Conservation (phyloP, 768 basidiomycete species). For the Lepiota brunneoincarnata region DNA sequence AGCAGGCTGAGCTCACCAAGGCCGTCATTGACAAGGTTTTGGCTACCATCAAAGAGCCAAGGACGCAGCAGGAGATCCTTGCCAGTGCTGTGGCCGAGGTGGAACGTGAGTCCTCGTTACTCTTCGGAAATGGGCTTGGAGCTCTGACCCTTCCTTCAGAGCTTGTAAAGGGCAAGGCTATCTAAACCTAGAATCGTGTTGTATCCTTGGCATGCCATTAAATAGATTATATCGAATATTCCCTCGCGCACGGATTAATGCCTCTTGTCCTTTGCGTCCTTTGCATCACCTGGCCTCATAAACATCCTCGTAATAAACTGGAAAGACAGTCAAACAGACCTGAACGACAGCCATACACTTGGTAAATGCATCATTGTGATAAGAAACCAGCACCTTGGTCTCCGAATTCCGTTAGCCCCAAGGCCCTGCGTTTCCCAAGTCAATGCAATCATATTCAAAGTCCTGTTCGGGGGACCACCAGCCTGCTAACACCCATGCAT, state of each 20-base stretch:
- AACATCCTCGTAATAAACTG: no score
- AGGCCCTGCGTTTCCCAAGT: no score
- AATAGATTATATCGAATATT: conserved; percentile 15
- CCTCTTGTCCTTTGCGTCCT: neutral
- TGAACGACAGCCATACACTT: no score
- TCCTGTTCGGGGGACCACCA: no score
- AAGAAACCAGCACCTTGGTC: no score
- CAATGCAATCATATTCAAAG: no score
- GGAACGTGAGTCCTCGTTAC: conserved; percentile 68
- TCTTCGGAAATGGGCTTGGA: neutral
- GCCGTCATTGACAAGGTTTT: conserved; percentile 87
- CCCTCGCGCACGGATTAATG: conserved; percentile 2
- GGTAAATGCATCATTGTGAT: no score
- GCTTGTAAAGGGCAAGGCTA: conserved; percentile 88
- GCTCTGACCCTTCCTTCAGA: conserved; percentile 39
- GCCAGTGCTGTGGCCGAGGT: conserved; percentile 79
- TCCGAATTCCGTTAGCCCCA: no score
- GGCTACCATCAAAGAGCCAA: conserved; percentile 80
- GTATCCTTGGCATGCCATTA: conserved; percentile 11
- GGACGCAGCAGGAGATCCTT: conserved; percentile 84
- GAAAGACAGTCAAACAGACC: no score
- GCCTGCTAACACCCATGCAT: no score
- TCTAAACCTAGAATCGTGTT: conserved; percentile 46
- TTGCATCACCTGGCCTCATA: neutral
- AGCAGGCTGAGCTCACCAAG: conserved; percentile 91